Base-by-base conservation (phyloP, 305 asterid genomes). In the Fraxinus dipetala region DNA sequence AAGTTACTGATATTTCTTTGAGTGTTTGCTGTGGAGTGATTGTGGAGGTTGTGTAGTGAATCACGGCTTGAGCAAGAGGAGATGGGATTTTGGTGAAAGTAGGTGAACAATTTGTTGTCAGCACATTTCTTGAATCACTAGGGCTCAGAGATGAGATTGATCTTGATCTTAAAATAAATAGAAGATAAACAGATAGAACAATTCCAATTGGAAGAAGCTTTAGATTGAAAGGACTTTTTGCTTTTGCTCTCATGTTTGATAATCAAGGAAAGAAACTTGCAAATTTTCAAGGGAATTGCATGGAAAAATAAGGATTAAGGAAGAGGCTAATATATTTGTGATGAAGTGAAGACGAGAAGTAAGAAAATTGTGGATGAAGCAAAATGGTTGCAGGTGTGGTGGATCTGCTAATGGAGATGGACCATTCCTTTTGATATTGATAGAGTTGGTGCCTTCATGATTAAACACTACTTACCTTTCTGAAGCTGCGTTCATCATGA, bases 21-120 rank as follows among this genome's bases (percentile, higher is more conserved):
- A 86, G 87, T 36, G 97, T 94, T 84, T 94, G 98, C 1, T 40
- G 51, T 40, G 51, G 51, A 40, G 51, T 40, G 51, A 40, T 75
- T 92, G 97, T 1, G 97, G 97, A 0, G 90, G 96, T 91, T n/a
- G 98, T 24, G 87, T 94, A 94, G 83, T 93, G 97, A 78, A 94
- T 83, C 73, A 94, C 6, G 0, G 97, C 89, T 69, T 91, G 84
- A 28, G 94, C 79, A 24, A 93, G 61, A 31, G 92, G 85, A 9
- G 92, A 8, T 5, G 97, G 97, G 87, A 92, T 86, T 80, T 93
- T 94, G 65, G 73, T 81, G 87, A 90, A 91, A 32, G 84, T 24
- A 0, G 83, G 45, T 6, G 92, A 82, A 84, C 91, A 90, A 7
- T 61, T 16, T 6, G 34, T 63, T 30, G 26, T 36, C 40, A 26